A percentile compares a stretch with the other conserved stretches of the same genome.
These are phyloP conservation scores for Crithidia brevicula DNA, from an alignment of 208 protist species.

Conservation along the genomic window DNA sequence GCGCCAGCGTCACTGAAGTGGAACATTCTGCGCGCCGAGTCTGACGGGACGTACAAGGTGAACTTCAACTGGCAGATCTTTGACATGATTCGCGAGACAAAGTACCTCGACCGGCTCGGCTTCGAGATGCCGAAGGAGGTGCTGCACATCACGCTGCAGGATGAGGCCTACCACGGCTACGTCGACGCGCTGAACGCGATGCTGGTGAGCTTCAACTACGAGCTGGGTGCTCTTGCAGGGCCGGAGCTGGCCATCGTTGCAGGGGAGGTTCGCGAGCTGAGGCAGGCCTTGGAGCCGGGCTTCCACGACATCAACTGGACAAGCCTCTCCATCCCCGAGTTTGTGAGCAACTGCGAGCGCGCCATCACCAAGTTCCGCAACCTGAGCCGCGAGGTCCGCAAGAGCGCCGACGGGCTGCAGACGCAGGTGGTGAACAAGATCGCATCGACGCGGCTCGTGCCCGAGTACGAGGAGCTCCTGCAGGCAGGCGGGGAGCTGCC, in stretches of 20 bases:
- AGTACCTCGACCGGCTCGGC: slow-evolving; percentile 97
- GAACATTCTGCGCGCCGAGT: slow-evolving; percentile 80
- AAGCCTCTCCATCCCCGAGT: slow-evolving; percentile 97
- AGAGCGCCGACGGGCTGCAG: slow-evolving; percentile 94
- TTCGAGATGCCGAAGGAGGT: slow-evolving; percentile 96
- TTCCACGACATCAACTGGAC: slow-evolving; percentile 98
- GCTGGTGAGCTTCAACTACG: slow-evolving; percentile 92
- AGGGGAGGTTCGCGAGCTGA: slow-evolving; percentile 91
- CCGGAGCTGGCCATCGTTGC: slow-evolving; percentile 93
- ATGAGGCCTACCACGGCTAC: slow-evolving; percentile 96
- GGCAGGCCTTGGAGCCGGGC: slow-evolving; percentile 91
- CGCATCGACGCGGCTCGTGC: slow-evolving; percentile 82
- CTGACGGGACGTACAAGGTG: slow-evolving; percentile 85
- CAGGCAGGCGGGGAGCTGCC: slow-evolving; percentile 88
- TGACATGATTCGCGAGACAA: slow-evolving; percentile 97
- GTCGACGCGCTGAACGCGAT: slow-evolving; percentile 96
- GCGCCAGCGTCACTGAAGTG: slow-evolving; percentile 92
- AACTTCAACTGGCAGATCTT: slow-evolving; percentile 96
- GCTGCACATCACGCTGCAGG: slow-evolving; percentile 97
- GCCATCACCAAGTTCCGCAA: slow-evolving; percentile 97
- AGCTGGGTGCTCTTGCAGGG: slow-evolving; percentile 83
- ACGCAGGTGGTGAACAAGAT: slow-evolving; percentile 93
- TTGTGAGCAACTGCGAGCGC: slow-evolving; percentile 91
- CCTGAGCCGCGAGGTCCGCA: slow-evolving; percentile 95
- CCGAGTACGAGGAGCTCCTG: slow-evolving; percentile 77